phyloP scores from a whole-genome alignment of 768 basidiomycete genomes.

The Agaricus sinodeliciosus region DNA sequence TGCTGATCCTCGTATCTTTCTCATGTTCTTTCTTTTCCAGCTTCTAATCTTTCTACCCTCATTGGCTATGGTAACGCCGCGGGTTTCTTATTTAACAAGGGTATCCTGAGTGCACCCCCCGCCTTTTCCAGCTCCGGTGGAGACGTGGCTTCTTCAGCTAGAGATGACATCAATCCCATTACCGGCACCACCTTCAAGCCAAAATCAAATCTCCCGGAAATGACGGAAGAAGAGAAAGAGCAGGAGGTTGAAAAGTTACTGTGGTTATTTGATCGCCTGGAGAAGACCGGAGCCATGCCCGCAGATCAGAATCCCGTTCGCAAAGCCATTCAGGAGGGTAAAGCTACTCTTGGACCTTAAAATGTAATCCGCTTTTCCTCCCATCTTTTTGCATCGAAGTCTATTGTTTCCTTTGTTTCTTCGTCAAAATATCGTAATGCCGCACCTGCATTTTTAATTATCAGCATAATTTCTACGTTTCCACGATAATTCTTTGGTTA shows the following conservation, averaged over 20 bases:
- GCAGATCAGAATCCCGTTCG: constrained; percentile 66
- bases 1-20: background rate
- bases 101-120: constrained; percentile 62
- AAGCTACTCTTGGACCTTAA: constrained; percentile 12
- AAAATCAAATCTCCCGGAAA: constrained; percentile 37
- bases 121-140: constrained; percentile 21
- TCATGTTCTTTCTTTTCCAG: constrained; percentile 23
- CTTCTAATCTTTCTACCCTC: constrained; percentile 63
- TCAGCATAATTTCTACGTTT: no score
- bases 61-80: constrained; percentile 96
- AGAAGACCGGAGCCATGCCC: constrained; percentile 64
- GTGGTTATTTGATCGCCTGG: constrained; percentile 84
- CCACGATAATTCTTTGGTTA: no score
- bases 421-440: constrained; percentile 7
- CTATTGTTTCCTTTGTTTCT: background rate
- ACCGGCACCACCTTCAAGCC: constrained; percentile 62
- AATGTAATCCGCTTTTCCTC: background rate
- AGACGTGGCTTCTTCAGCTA: constrained; percentile 27
- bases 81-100: constrained; percentile 90
- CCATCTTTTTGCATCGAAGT: background rate
- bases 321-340: constrained; percentile 49
- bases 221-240: constrained; percentile 97
- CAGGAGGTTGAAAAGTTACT: constrained; percentile 89
- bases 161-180: constrained; percentile 68
- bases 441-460: background rate